These are phyloP conservation scores for Rhynchospora pubera DNA, from an alignment of 176 grass and related monocot species.

Conservation along the genomic window DNA sequence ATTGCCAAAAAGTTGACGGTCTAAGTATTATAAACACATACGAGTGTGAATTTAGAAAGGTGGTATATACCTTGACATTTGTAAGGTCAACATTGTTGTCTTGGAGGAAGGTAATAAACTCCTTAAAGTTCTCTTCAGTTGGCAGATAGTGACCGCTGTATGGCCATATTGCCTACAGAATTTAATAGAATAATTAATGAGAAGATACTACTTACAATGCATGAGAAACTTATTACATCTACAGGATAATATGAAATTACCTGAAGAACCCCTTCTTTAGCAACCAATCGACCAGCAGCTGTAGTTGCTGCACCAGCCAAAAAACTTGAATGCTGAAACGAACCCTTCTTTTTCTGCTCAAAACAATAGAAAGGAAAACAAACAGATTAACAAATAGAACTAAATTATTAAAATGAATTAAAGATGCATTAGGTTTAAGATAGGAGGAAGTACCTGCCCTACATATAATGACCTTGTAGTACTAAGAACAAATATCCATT, in stretches of 20 bases:
- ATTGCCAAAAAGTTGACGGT: neutral
- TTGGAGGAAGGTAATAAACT: slow-evolving; percentile 86
- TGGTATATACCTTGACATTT: slow-evolving; percentile 84
- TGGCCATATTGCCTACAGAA: slow-evolving; percentile 79
- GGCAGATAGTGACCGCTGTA: slow-evolving; percentile 97
- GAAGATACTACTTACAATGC: neutral
- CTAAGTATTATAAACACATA: neutral
- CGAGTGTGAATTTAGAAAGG: neutral
- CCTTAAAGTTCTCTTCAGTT: slow-evolving; percentile 83
- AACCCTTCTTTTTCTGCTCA: slow-evolving; percentile 88
- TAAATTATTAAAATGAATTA: neutral
- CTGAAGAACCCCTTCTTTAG: slow-evolving; percentile 61
- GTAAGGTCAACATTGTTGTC: slow-evolving; percentile 74
- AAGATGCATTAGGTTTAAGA: neutral
- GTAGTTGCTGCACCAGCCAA: slow-evolving; percentile 75
- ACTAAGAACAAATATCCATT: slow-evolving; percentile 98
- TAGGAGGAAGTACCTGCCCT: slow-evolving; percentile 41
- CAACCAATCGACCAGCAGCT: slow-evolving; percentile 76
- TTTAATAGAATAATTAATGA: neutral
- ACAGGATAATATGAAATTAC: slow-evolving; percentile 19
- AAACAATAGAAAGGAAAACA: neutral
- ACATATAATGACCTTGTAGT: slow-evolving; percentile 70
- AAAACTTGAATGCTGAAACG: slow-evolving; percentile 98
- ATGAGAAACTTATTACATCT: slow-evolving; percentile 7
- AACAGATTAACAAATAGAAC: slow-evolving; percentile 19